A percentile compares a stretch with the other conserved stretches of the same genome.
Evolutionary conservation across 352 stramenopile genomes (phyloP).

Genomic region (Blastocystis hominis): DNA sequence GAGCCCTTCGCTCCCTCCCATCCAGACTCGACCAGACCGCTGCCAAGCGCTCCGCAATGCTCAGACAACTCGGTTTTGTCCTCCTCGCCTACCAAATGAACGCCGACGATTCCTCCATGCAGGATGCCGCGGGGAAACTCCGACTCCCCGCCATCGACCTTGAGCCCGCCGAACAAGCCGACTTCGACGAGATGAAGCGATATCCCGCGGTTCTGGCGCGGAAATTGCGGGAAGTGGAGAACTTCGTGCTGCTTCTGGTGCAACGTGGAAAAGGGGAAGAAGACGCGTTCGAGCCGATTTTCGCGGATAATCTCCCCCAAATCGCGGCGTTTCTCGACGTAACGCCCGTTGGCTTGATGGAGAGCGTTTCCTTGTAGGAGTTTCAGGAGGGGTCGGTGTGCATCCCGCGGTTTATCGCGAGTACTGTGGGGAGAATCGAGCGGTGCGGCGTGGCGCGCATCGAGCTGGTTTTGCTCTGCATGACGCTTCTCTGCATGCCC

Average conservation of each 20-base stretch:
- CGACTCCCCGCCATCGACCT: not conserved
- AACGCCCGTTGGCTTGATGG: not conserved
- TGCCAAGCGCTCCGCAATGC: not conserved
- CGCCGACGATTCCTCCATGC: not conserved
- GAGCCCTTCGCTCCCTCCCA: not conserved
- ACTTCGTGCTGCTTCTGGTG: not conserved
- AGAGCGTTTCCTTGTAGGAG: not conserved
- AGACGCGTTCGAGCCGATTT: not conserved
- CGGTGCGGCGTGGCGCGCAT: not conserved
- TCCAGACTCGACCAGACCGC: not conserved
- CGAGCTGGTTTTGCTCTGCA: not conserved
- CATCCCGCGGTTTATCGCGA: not conserved
- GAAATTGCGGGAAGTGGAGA: not conserved
- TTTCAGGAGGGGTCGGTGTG: not conserved
- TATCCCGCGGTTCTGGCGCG: slow-evolving; percentile 1
- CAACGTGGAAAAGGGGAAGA: not conserved
- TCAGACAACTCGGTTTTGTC: not conserved
- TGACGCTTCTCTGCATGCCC: not conserved
- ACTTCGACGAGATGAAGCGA: not conserved
- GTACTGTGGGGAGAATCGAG: not conserved
- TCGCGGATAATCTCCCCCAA: not conserved
- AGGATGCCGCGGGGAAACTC: not conserved
- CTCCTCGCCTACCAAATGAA: not conserved
- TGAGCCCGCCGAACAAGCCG: not conserved
- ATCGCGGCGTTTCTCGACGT: not conserved